Base-by-base conservation (phyloP, 1,284 basidiomycete species). In the Mycosarcoma mackinlayi region DNA sequence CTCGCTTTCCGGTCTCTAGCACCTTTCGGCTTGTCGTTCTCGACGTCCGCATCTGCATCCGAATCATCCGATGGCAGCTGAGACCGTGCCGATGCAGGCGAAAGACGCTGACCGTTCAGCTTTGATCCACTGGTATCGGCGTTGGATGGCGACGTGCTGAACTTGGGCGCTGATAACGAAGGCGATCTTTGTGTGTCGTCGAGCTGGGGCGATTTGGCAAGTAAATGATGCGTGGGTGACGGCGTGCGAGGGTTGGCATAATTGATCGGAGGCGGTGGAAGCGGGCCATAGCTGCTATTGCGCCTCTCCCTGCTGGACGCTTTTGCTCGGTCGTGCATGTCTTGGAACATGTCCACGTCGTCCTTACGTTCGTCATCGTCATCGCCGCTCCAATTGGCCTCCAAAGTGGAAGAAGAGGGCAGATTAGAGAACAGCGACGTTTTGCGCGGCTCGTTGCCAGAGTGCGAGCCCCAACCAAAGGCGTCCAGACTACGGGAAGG, bases 341-440 rank as follows among this genome's bases (percentile, higher is more conserved):
- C 55, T 13, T 66, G 37, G 31, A 66, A 64, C 10, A 61, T 48
- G 23, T 66, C 42, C 3, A 52, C 41, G 47, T 70, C 62, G 44
- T 65, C 50, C 38, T 62, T 58, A 45, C 48, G 48, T 1, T 61
- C 58, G 19, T 65, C 62, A n/a, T 71, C 68, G 24, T 71, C 62
- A 45, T 71, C 68, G 3, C 68, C 62, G 34, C 68, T 71, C 68
- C 68, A 71, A 14, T 66, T 71, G 23, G 62, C 58, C 16, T 71
- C 58, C n/a, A 71, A 46, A 3, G 52, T 47, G 13, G 57, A 61
- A 2, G 62, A 46, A 0, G 68, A 62, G 1, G 68, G 68, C 18
- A 65, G 27, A 13, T 58, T 58, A 6, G 58, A 62, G 48, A 71
- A 71, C n/a, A 71, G 51, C 7, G 53, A 58, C 0, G 56, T 27